Conservation (phyloP, 2,329 filamentous ascomycete genomes). For the Aspergillus pseudonomiae region DNA sequence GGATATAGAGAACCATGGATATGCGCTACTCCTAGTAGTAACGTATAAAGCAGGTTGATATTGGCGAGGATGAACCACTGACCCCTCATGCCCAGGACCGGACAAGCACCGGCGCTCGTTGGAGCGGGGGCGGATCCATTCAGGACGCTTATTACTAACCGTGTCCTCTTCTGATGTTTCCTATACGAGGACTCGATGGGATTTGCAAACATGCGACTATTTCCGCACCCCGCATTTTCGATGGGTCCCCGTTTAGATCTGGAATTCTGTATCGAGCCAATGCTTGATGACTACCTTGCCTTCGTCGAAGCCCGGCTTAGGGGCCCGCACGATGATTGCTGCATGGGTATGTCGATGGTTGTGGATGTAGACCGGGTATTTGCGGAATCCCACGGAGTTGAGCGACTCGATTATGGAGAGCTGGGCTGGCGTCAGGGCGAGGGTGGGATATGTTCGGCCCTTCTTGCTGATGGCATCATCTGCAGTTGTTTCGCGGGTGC, state of each 20-base stretch:
- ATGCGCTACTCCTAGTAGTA: neutral
- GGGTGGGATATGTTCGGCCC: conserved; percentile 58
- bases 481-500: neutral
- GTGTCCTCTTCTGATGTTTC: too few relatives aligned
- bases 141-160: neutral
- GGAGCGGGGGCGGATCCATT: conserved; percentile 2
- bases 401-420: conserved; percentile 82
- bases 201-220: neutral
- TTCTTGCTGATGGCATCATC: neutral
- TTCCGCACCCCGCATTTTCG: conserved; percentile 2
- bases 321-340: conserved; percentile 79
- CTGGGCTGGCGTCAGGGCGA: conserved; percentile 78
- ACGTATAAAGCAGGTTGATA: neutral
- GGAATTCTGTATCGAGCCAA: conserved; percentile 77
- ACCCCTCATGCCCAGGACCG: conserved; percentile 8
- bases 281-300: conserved; percentile 77
- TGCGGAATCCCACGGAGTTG: conserved; percentile 63
- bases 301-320: conserved; percentile 71
- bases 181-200: neutral
- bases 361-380: conserved; percentile 57
- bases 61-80: neutral
- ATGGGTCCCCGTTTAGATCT: conserved; percentile 47
- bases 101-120: conserved; percentile 4
- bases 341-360: conserved; percentile 82
- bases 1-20: neutral